phyloP scores from a whole-genome alignment of 768 basidiomycete species.

The Phanerochaete sordida region DNA sequence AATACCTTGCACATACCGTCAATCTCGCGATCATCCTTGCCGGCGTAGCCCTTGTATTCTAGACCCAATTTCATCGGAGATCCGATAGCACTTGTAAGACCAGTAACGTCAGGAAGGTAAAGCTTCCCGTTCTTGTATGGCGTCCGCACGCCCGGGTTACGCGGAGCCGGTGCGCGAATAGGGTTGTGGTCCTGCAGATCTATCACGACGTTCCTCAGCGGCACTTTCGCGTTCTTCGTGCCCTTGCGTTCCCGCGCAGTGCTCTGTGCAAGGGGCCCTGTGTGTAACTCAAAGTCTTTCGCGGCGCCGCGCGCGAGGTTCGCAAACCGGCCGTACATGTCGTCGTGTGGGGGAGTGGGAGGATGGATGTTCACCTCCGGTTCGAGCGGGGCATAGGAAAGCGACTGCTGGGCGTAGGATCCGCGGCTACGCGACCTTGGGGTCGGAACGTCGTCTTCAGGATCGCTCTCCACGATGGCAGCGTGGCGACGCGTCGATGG shows the following conservation, averaged over 20 bases:
- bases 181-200: neutral
- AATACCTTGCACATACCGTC: conserved; percentile 46
- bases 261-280: conserved; percentile 10
- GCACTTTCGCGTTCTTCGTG: neutral
- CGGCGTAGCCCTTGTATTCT: conserved; percentile 49
- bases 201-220: neutral
- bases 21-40: conserved; percentile 46
- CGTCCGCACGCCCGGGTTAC: conserved; percentile 5
- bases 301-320: conserved; percentile 56
- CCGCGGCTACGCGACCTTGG: conserved; percentile 6
- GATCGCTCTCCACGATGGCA: conserved; percentile 9
- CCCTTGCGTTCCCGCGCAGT: conserved; percentile 10
- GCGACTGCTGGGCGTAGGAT: conserved; percentile 17
- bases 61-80: conserved; percentile 60
- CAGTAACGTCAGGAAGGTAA: conserved; percentile 80
- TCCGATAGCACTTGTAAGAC: conserved; percentile 72
- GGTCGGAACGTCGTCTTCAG: conserved; percentile 9
- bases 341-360: conserved; percentile 53
- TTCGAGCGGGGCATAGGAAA: conserved; percentile 28
- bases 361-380: conserved; percentile 55
- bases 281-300: conserved; percentile 43
- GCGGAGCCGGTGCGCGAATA: neutral
- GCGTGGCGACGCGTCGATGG: conserved; percentile 7
- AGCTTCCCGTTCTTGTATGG: conserved; percentile 29
- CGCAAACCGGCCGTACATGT: conserved; percentile 34